Percentiles rank a stretch among this genome's conserved stretches.
Conservation (phyloP, 2,329 filamentous ascomycete species). For the Fusarium euwallaceae region DNA sequence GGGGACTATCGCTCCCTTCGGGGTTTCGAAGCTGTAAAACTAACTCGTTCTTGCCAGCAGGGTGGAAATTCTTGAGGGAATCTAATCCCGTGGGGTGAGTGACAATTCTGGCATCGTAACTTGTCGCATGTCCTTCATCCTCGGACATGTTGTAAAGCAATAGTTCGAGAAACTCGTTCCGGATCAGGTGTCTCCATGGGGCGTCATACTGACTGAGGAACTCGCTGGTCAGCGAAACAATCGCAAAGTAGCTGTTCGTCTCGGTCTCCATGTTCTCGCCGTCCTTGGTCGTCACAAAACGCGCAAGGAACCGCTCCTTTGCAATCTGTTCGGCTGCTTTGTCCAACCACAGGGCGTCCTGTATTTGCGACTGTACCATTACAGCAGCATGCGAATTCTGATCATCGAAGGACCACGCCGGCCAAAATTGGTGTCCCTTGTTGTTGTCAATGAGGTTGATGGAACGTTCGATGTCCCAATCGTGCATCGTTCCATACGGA, state of each 20-base stretch:
- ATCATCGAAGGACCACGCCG: fast-evolving
- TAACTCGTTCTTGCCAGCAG: fast-evolving
- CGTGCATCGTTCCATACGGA: background rate
- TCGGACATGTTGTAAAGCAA: background rate
- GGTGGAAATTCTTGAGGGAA: background rate
- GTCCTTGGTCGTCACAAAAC: background rate
- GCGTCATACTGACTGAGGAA: background rate
- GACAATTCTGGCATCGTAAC: background rate
- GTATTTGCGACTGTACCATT: background rate
- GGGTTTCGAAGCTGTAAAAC: fast-evolving
- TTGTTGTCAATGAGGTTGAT: background rate
- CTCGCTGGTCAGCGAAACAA: too few species aligned
- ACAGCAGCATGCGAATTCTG: background rate
- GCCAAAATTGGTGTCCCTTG: background rate
- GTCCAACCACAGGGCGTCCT: too few species aligned
- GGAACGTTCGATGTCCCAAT: background rate
- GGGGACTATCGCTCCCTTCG: background rate
- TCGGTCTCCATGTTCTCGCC: too few species aligned
- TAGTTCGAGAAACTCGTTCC: background rate
- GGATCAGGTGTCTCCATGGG: background rate
- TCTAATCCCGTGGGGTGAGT: background rate
- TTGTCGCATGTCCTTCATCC: background rate
- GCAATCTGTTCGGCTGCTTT: background rate
- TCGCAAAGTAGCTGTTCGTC: too few species aligned
- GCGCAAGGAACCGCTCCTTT: background rate